Evolutionary conservation across 1,284 basidiomycete species (phyloP), one percentile per base, ranked within the genome.

Genomic region (Rhodotorula sp.): DNA sequence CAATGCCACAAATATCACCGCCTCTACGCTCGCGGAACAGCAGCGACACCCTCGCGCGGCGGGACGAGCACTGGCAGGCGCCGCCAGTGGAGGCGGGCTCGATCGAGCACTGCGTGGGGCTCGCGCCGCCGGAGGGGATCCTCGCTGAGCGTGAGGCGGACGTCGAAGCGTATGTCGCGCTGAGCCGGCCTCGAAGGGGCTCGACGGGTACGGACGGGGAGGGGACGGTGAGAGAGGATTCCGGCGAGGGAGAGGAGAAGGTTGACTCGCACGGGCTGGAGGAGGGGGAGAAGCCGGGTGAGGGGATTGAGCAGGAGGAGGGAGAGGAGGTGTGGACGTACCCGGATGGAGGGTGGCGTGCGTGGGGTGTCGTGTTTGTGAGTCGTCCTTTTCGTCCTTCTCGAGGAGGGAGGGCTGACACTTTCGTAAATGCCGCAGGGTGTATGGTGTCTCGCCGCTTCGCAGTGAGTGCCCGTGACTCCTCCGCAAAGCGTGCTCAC

Each of bases 331-430:
- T 50, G 29, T 74, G 75, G 75, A 69, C 68, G 12, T 76, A 72
- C 55, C 75, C 75, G 1, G 75, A 74, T 25, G 75, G 72, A 12
- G 72, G 72, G 0, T 41, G 32, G 58, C 61, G 54, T 19, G 72
- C 68, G 3, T 74, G 75, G 75, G 25, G n/a, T 17, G 69, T 71
- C 6, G 70, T 72, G 0, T 41, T 74, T 3, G 70, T 72, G 55
- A 54, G 70, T 66, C 34, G 9, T 17, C 27, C 22, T 51, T 39
- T 21, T 29, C 32, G 29, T 9, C 4, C 5, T 9, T 17, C 32
- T 54, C 53, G 53, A 29, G 48, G 9, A 48, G 22, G 27, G 27
- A 2, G 29, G 17, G 15, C 34, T 50, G 46, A 61, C 41, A 15
- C 59, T 19, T 15, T 25, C n/a, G 1, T 21, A 4, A 7, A 17